Percentiles rank a stretch among this genome's conserved stretches.
phyloP scores from a whole-genome alignment of 1,284 basidiomycete species.

The Porogramme epimiltina region DNA sequence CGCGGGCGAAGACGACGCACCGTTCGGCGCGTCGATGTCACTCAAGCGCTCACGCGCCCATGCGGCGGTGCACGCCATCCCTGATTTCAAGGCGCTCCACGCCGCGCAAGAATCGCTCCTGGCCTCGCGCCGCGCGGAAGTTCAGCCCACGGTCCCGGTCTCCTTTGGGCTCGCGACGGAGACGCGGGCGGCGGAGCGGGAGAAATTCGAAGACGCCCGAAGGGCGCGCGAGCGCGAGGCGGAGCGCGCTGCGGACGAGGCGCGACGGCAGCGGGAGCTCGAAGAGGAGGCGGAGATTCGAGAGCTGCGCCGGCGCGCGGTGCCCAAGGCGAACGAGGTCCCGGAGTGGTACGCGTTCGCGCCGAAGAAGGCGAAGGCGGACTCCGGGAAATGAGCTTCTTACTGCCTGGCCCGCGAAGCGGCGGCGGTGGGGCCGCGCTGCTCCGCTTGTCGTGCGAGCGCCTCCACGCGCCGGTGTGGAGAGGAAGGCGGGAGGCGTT shows the following conservation, averaged over 20 bases:
- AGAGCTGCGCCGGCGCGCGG: slow-evolving; percentile 57
- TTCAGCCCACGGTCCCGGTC: slow-evolving; percentile 48
- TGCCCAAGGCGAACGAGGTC: slow-evolving; percentile 70
- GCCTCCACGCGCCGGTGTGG: no score
- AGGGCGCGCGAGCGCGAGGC: slow-evolving; percentile 56
- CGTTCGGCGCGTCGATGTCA: neutral
- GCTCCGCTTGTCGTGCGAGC: no score
- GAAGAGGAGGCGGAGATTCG: slow-evolving; percentile 59
- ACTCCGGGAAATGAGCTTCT: slow-evolving; percentile 1
- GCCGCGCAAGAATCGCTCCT: slow-evolving; percentile 47
- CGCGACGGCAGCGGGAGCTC: slow-evolving; percentile 44
- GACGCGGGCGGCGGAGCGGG: slow-evolving; percentile 57
- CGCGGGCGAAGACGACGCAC: no score
- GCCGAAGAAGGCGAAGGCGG: slow-evolving; percentile 42
- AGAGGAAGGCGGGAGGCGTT: no score
- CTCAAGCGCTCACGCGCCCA: slow-evolving; percentile 14
- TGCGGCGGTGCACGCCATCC: slow-evolving; percentile 35
- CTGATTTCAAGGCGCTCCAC: slow-evolving; percentile 58
- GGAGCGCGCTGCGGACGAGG: slow-evolving; percentile 43
- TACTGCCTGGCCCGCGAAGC: no score
- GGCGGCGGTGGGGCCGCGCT: no score
- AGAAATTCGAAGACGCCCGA: slow-evolving; percentile 60
- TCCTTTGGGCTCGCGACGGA: slow-evolving; percentile 54
- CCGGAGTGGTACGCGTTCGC: slow-evolving; percentile 74
- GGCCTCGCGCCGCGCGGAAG: slow-evolving; percentile 41